Evolutionary conservation across 108 stramenopile species (phyloP).

Genomic region (Pseudonitzschia multiseries): DNA sequence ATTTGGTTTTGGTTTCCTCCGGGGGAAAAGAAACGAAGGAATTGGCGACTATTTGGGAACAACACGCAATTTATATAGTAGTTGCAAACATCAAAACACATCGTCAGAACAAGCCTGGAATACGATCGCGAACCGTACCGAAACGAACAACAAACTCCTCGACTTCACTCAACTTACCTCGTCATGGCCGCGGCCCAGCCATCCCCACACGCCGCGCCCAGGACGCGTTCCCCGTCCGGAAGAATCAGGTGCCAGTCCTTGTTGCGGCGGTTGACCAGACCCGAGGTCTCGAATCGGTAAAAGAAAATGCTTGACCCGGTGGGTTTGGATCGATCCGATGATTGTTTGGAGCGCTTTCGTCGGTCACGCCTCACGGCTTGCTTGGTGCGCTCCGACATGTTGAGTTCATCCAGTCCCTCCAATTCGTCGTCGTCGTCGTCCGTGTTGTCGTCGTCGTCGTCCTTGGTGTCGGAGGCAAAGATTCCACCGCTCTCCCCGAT

Average conservation of each 20-base stretch:
- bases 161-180: conserved; percentile 25
- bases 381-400: conserved; percentile 54
- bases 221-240: conserved; percentile 72
- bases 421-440: conserved; percentile 38
- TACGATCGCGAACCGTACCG: no score
- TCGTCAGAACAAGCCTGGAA: no score
- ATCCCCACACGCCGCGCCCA: conserved; percentile 72
- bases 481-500: conserved; percentile 80
- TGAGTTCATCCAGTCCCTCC: conserved; percentile 39
- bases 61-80: no score
- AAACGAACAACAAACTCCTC: no score
- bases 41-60: conserved; percentile 68
- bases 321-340: conserved; percentile 5
- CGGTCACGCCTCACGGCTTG: conserved; percentile 47
- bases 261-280: conserved; percentile 52
- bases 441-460: conserved; percentile 62
- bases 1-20: conserved; percentile 73
- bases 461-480: conserved; percentile 70
- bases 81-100: no score
- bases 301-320: conserved; percentile 77
- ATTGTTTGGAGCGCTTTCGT: conserved; percentile 30
- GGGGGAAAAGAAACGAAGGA: conserved; percentile 70
- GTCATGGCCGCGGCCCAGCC: conserved; percentile 81
- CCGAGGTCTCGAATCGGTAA: conserved; percentile 67
- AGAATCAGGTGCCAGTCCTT: conserved; percentile 83